A percentile compares a stretch with the other conserved stretches of the same genome.
Conservation (phyloP, 139 green algal species). For the Tetraselmis chui region DNA sequence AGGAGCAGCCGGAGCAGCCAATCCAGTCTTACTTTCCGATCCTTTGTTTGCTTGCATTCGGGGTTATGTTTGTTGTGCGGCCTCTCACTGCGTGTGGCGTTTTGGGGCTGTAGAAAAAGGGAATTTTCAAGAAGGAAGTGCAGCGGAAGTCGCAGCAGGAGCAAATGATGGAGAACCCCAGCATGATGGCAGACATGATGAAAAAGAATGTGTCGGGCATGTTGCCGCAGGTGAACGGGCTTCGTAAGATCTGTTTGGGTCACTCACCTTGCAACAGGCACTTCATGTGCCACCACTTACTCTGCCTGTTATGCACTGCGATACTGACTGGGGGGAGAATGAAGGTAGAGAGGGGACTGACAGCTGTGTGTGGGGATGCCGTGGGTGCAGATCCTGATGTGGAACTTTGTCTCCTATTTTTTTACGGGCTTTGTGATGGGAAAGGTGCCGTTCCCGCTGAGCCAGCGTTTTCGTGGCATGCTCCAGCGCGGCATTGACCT, state of each 20-base stretch:
- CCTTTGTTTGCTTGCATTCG: no score
- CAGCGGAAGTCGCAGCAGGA: constrained; percentile 58
- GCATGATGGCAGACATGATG: constrained; percentile 85
- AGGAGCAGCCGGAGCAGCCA: not conserved
- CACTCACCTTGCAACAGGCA: no score
- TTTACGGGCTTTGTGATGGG: constrained; percentile 86
- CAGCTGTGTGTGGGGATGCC: not conserved
- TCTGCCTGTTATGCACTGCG: constrained; percentile 63
- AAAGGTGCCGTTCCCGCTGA: constrained; percentile 80
- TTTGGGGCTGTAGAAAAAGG: constrained; percentile 40
- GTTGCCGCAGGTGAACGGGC: constrained; percentile 52
- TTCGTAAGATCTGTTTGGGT: not conserved
- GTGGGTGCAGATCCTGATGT: constrained; percentile 28
- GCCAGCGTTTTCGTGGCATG: constrained; percentile 81
- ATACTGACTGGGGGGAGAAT: no score
- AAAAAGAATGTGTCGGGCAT: constrained; percentile 78
- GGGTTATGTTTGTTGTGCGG: constrained; percentile 1
- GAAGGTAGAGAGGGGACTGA: constrained; percentile 17
- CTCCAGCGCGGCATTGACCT: constrained; percentile 87
- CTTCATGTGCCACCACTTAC: constrained; percentile 27
- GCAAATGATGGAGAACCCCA: constrained; percentile 79
- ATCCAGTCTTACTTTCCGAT: no score
- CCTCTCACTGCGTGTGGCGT: constrained; percentile 3
- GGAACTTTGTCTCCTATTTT: constrained; percentile 42
- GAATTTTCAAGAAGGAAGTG: constrained; percentile 55